Evolutionary conservation across 2,329 filamentous ascomycete species (phyloP), one percentile per base, ranked within the genome.

Genomic region (Aspergillus sp.): DNA sequence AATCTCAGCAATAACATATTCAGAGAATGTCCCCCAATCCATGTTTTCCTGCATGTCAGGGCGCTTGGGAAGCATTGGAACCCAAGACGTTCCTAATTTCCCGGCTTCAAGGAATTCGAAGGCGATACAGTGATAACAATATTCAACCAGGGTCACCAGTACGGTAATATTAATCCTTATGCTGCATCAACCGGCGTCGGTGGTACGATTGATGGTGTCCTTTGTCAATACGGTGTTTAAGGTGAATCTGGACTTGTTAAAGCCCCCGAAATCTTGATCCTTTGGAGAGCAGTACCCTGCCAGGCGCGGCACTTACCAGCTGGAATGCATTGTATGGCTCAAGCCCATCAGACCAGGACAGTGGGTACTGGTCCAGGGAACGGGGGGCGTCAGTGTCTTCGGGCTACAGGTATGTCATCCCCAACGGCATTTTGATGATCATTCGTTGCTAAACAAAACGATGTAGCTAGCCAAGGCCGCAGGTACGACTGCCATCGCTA

Each of bases 141-240:
- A 42, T 81, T 82, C 71, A 80, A 78, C 59, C 76, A 80, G 57
- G 68, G 60, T 9, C 79, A 81, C 53, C 67, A 78, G 40, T 75
- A 67, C 27, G 77, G 75, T 36, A 66, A 67, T 2, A 61, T 79
- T n/a, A 57, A 64, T 38, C 6, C 37, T 5, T 38, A 72, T 36
- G 67, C 64, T 27, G 44, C 68, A 5, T 43, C 47, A 1, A 81
- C 80, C 1, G 84, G 84, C 2, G 75, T 90, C 1, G 87, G 87
- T 43, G 86, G 85, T 39, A 73, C 73, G 8, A 44, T 85, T 1
- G 79, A 90, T 55, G 88, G 88, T 45, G 78, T 77, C 0, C 73
- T 91, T 27, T 77, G 85, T 36, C 73, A 85, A 53, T 82, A 85
- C 51, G 85, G 71, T 46, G 77, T 80, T 8, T 89, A 86, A 60